Base-by-base conservation (phyloP, 73 alveolate genomes). In the Paramecium pentaurelia region DNA sequence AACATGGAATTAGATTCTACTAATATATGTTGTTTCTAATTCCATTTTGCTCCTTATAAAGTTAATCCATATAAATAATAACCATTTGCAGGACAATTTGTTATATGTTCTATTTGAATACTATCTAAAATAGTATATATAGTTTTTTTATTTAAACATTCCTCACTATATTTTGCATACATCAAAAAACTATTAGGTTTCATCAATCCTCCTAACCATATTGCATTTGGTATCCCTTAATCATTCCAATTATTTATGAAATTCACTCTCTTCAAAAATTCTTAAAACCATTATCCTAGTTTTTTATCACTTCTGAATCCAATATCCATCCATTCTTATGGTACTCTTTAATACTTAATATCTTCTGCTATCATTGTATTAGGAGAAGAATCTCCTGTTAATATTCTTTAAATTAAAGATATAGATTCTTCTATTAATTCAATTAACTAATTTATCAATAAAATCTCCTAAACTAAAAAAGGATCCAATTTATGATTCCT, bases 41-140 rank as follows among this genome's bases (percentile, higher is more conserved):
- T 75, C 88, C 88, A 75, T 38, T 75, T 38, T 75, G 88, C 88
- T 11, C 88, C 88, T 75, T 75, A 12, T 36, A 75, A 36, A 75
- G 34, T 38, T 20, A 75, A 30, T 75, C 88, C 88, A 75, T 36
- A 38, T 4, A 75, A 1, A 75, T 75, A 75, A 36, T 75, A 42
- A 38, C 88, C 88, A 22, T 36, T 75, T 3, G 38, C 1, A 12
- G 88, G 88, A 36, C 64, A 3, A 5, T 30, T 22, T 9, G 88
- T 75, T 3, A 75, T 75, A 16, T 36, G 60, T 8, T 75, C 88
- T 18, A 75, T 2, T 75, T 64, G 3, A 5, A 64, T 75, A 9
- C 36, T 75, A 14, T 75, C 88, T 10, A 38, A 75, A 9, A 75
- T 38, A 5, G 60, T 75, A 25, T 32, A 75, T 36, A 38, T 38